Evolutionary conservation across 116 monocot genomes (phyloP), one percentile per base, ranked within the genome.

Genomic region (Iris pallida): DNA sequence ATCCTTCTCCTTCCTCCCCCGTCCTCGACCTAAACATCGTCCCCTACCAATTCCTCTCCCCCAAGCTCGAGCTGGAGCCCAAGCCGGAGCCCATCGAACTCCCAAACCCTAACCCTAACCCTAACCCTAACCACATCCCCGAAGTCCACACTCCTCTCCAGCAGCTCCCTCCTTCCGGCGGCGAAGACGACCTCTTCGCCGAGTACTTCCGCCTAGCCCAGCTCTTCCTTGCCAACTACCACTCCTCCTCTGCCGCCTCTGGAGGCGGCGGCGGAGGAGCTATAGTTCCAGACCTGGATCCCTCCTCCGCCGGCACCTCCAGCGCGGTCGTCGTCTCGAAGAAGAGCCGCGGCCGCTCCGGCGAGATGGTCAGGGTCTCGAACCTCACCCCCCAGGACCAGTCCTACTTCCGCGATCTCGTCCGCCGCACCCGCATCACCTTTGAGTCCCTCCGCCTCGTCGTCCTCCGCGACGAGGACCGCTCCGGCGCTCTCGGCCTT

Each of bases 281-380:
- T 57, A 30, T 30, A 30, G 30, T 30, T 30, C 30, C 30, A 0
- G 30, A 30, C 30, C 30, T 30, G 30, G 30, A 30, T 30, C 30
- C 30, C 30, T 30, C 30, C 30, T 30, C 30, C 30, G 74, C 61
- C 66, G 18, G 47, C 54, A 53, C 69, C 53, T 63, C 58, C 54
- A 20, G 20, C 42, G 68, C 72, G 19, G 59, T 71, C 16, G 62
- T 69, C 67, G 48, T 76, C 63, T 13, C 64, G 45, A 86, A 83
- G 90, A 84, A 83, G 72, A 78, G 73, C 8, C 66, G 57, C 45
- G 65, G 73, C 10, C 79, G 90, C 4, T 92, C 92, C 13, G 62
- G 79, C 43, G 92, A 97, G 83, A 89, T 97, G 87, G 92, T 97
- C 9, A 78, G 97, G 18, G 96, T 89, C 56, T 84, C 89, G 4